Percentiles rank a stretch among this genome's conserved stretches.
Evolutionary conservation across 768 basidiomycete genomes (phyloP).

Genomic region (Termitomyces sp.): DNA sequence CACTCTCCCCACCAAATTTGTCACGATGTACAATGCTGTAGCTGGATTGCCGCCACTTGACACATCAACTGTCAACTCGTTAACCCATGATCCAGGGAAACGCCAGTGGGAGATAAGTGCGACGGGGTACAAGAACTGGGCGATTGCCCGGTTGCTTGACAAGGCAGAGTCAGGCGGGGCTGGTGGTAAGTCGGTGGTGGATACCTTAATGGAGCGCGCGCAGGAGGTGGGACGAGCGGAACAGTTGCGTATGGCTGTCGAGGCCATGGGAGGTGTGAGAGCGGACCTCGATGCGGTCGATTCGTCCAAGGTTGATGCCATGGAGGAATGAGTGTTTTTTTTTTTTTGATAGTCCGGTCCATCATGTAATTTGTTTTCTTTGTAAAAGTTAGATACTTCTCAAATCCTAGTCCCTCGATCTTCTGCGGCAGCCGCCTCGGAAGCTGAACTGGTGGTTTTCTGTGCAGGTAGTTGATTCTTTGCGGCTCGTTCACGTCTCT

Average conservation of each 20-base stretch:
- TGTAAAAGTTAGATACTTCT: too few relatives aligned
- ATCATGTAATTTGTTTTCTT: background rate
- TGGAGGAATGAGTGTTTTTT: background rate
- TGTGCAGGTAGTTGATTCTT: background rate
- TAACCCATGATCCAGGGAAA: constrained; percentile 54
- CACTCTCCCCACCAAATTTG: constrained; percentile 33
- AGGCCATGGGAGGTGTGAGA: background rate
- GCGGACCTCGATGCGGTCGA: background rate
- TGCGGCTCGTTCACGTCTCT: constrained; percentile 28
- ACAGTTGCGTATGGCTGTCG: constrained; percentile 17
- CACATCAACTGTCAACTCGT: constrained; percentile 28
- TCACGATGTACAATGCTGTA: constrained; percentile 39
- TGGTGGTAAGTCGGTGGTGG: constrained; percentile 17
- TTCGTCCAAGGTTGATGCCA: background rate
- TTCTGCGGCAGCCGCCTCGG: background rate
- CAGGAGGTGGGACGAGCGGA: constrained; percentile 19
- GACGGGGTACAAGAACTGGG: constrained; percentile 78
- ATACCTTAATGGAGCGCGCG: constrained; percentile 15
- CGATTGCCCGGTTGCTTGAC: constrained; percentile 46
- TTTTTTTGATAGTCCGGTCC: background rate
- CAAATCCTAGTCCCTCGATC: background rate
- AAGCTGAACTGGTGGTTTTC: background rate
- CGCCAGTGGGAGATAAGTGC: constrained; percentile 73
- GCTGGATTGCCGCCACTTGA: constrained; percentile 44
- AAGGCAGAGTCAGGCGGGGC: constrained; percentile 17